These are phyloP conservation scores for Asparagopsis taxiformis DNA, from an alignment of 31 red algal genomes.

Conservation along the genomic window DNA sequence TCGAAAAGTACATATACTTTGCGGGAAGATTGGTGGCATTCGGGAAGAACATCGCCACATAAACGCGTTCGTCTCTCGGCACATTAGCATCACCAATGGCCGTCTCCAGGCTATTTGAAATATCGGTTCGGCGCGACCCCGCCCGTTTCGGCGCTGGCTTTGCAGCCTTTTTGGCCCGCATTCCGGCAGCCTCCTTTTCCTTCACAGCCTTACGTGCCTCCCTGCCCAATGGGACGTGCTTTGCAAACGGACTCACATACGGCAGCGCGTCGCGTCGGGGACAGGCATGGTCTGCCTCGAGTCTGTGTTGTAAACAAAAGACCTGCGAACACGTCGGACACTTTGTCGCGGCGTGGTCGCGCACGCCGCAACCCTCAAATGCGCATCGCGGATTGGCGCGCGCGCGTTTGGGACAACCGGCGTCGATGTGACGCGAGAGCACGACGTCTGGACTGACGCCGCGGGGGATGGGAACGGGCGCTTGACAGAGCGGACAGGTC, in stretches of 20 bases:
- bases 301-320: slow-evolving; percentile 47
- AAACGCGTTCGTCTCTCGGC: slow-evolving; percentile 14
- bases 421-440: slow-evolving; percentile 50
- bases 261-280: slow-evolving; percentile 2
- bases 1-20: slow-evolving; percentile 35
- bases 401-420: slow-evolving; percentile 29
- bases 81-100: slow-evolving; percentile 39
- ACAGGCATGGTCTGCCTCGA: slow-evolving; percentile 51
- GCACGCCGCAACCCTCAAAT: slow-evolving; percentile 21
- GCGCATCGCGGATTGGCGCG: slow-evolving; percentile 38
- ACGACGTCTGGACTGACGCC: slow-evolving; percentile 30
- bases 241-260: neutral
- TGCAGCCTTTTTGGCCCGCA: too few species aligned
- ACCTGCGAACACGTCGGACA: slow-evolving; percentile 34
- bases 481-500: slow-evolving; percentile 41
- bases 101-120: slow-evolving; percentile 23
- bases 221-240: neutral
- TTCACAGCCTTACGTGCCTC: too few species aligned
- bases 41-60: slow-evolving; percentile 47
- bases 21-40: slow-evolving; percentile 8
- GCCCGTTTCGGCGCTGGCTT: neutral
- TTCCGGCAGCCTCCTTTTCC: too few species aligned
- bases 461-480: slow-evolving; percentile 40
- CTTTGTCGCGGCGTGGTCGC: slow-evolving; percentile 32
- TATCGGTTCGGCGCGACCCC: neutral